A percentile compares a stretch with the other conserved stretches of the same genome.
Conservation (phyloP, 148 eudicot species). For the Cornus controversa region DNA sequence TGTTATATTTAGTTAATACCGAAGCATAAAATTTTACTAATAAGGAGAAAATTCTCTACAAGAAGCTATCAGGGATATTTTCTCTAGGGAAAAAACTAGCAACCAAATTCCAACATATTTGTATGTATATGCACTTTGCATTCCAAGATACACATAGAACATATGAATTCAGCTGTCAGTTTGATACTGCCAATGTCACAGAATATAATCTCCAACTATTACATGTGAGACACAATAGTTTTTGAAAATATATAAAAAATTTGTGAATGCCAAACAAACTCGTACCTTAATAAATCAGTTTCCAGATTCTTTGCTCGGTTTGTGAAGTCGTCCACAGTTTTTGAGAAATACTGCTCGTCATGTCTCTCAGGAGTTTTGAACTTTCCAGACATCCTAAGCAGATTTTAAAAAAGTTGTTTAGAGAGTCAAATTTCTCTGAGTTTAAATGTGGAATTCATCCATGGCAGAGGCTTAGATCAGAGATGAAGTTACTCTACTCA, state of each 20-base stretch:
- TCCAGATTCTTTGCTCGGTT: conserved; percentile 43
- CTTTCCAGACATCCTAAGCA: conserved; percentile 34
- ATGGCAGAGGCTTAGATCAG: not conserved
- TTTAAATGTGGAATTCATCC: not conserved
- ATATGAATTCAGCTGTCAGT: not conserved
- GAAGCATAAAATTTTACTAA: not conserved
- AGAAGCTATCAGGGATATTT: not conserved
- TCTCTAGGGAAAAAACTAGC: not conserved
- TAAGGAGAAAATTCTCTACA: not conserved
- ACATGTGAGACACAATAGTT: not conserved
- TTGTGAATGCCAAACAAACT: not conserved
- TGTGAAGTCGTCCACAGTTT: conserved; percentile 40
- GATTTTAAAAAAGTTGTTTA: not conserved
- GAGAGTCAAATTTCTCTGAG: not conserved
- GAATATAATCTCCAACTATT: not conserved
- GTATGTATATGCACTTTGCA: not conserved
- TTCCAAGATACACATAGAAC: not conserved
- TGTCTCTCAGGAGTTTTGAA: conserved; percentile 24
- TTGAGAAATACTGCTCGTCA: conserved; percentile 25
- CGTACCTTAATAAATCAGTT: conserved; percentile 43
- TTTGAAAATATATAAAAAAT: not conserved
- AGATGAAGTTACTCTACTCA: not conserved
- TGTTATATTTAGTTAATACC: not conserved
- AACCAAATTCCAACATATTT: not conserved
- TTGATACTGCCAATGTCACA: not conserved